Base-by-base conservation (phyloP, 2,329 filamentous ascomycete species). In the Sarocladium oryzae region DNA sequence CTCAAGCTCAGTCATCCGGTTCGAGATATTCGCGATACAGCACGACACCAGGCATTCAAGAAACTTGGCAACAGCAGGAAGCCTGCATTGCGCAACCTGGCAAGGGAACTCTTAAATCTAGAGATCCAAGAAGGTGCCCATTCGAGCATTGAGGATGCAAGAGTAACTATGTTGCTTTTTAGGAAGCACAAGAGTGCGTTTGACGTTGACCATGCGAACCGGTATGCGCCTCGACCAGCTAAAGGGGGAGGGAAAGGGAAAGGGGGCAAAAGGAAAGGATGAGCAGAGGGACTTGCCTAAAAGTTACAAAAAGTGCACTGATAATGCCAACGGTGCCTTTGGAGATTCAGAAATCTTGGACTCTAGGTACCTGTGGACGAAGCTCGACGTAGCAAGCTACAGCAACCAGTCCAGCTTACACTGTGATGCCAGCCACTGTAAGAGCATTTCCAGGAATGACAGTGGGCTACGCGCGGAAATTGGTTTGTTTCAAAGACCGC, bases 91-190 rank as follows among this genome's bases (percentile, higher is more conserved):
- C 73, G 76, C 52, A 71, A 75, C 15, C 67, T 87, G 23, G 78
- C 81, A 1, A 71, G 71, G 52, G 73, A 82, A 61, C 62, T 85
- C 7, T 62, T 86, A 2, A 74, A 75, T 0, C 67, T 84, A 4
- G 80, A 84, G 48, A 85, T 87, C 50, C 84, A 87, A 57, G 70
- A 66, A 18, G 82, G 81, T 1, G 71, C 78, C 23, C 84, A 86
- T 64, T 85, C 81, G 2, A 86, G 82, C 64, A 70, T 86, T 56
- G 74, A 86, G 71, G 93, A 99, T 73, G 93, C 93, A 2, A 76
- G 89, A 57, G 89, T 88, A 4, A 85, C 90, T 1, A 97, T 99
- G 90, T 71, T 92, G 52, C 71, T 99, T 37, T 97, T 95, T 63
- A 78, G 88, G 55, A 81, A 82, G 57, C 82, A 90, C 65, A 97